Conservation (phyloP, 176 grass and related monocot species). For the Puccinellia tenuiflora region DNA sequence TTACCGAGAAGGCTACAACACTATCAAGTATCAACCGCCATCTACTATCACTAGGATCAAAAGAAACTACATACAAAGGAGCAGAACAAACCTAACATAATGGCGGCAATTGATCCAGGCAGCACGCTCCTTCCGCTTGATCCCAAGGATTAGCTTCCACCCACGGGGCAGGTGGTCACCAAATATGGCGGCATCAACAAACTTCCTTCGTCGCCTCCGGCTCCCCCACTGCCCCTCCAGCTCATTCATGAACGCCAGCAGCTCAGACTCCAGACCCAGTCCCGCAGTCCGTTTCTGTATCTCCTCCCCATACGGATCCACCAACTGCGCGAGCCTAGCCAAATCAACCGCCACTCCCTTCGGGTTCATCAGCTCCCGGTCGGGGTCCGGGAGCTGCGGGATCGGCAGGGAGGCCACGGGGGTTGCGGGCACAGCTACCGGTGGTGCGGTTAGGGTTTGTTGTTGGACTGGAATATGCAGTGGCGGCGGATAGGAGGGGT, state of each 20-base stretch:
- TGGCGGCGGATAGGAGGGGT: conserved; percentile 33
- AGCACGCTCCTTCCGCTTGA: conserved; percentile 83
- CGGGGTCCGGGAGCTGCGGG: conserved; percentile 21
- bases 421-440: neutral
- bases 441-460: conserved; percentile 32
- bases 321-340: conserved; percentile 47
- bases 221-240: conserved; percentile 96
- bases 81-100: conserved; percentile 78
- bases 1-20: neutral
- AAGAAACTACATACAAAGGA: neutral
- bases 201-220: conserved; percentile 72
- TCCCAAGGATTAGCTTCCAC: conserved; percentile 91
- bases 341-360: conserved; percentile 65
- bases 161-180: conserved; percentile 76
- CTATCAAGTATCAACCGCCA: neutral
- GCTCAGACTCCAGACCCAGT: conserved; percentile 53
- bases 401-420: conserved; percentile 2
- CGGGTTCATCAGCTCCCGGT: conserved; percentile 55
- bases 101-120: conserved; percentile 81
- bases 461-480: conserved; percentile 17
- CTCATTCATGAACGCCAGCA: conserved; percentile 69
- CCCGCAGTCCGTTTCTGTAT: conserved; percentile 52
- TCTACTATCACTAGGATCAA: neutral
- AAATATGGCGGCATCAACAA: conserved; percentile 73
- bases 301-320: conserved; percentile 75